Evolutionary conservation across 257 asterid genomes (phyloP), one percentile per base, ranked within the genome.

Genomic region (Solanum tacnaense): DNA sequence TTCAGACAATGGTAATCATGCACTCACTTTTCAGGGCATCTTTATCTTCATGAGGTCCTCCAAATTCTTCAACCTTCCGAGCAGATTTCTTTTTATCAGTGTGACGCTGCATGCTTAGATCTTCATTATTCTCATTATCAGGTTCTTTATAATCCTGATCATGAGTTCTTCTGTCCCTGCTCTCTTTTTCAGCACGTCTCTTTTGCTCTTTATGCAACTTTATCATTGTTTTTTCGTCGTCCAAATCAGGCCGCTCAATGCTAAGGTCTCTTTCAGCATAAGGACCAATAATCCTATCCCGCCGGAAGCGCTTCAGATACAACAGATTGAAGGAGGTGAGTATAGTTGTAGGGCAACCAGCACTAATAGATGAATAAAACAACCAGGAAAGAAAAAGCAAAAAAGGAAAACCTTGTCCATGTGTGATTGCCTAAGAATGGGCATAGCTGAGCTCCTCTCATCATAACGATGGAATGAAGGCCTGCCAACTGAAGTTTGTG

Each of bases 21-120:
- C 83, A 93, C 99, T 95, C 93, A 98, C 99, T 93, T 92, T 93
- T 96, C 89, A 95, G 65, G 46, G 98, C 92, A 88, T 94, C 96
- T 91, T 92, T 95, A 89, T 98, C 98, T 87, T 94, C 98, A 90
- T 84, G 88, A 84, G 96, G 88, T 84, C 95, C 98, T 75, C 94
- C 98, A 79, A 91, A 92, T 62, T 94, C 98, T 78, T 94, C 99
- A 88, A 76, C 91, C 90, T 94, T 96, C 81, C 91, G 93, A 84
- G 92, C 92, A 87, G 95, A 87, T 91, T 95, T 98, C 89, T 89
- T 92, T 91, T 97, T 96, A 39, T 94, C 99, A 60, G 93, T 73
- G 90, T 87, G 93, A 29, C 93, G 93, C 88, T 92, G 96, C 92
- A 91, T 90, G 92, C 90, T 88, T 87, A 89, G 83, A 41, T 95